phyloP scores from a whole-genome alignment of 441 rosid species.

The Adansonia gregorii region DNA sequence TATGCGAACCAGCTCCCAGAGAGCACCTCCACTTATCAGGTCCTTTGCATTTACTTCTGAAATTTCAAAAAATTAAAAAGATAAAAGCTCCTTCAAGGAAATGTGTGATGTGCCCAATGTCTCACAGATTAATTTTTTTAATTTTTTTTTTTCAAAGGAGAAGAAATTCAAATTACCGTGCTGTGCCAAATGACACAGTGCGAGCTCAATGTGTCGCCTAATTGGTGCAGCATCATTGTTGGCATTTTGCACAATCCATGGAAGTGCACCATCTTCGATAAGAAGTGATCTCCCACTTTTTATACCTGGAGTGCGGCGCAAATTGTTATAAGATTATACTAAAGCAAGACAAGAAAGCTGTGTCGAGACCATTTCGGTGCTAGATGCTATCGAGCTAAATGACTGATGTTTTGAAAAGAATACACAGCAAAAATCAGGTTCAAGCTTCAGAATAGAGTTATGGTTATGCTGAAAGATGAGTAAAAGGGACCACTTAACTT shows the following conservation, averaged over 20 bases:
- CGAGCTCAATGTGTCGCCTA: constrained; percentile 97
- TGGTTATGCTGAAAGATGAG: not conserved
- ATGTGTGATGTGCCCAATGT: not conserved
- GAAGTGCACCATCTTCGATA: constrained; percentile 90
- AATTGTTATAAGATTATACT: not conserved
- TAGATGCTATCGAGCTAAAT: not conserved
- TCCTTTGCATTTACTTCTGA: constrained; percentile 94
- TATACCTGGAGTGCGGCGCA: constrained; percentile 47
- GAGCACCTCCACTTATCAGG: constrained; percentile 93
- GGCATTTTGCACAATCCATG: constrained; percentile 96
- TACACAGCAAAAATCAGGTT: constrained; percentile 3
- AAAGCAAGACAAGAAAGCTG: not conserved
- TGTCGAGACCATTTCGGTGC: constrained; percentile 18
- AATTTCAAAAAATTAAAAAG: constrained; percentile 22
- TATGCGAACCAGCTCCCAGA: constrained; percentile 96
- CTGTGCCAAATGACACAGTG: constrained; percentile 97
- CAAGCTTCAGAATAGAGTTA: not conserved
- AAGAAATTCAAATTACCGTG: constrained; percentile 63
- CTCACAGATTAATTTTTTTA: not conserved
- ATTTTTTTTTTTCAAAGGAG: not conserved
- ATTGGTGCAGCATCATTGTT: constrained; percentile 85
- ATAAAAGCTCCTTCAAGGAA: constrained; percentile 7
- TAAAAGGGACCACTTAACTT: not conserved
- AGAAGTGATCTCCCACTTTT: constrained; percentile 84
- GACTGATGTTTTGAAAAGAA: not conserved